phyloP scores from a whole-genome alignment of 768 basidiomycete species.

The Pholiota conissans region DNA sequence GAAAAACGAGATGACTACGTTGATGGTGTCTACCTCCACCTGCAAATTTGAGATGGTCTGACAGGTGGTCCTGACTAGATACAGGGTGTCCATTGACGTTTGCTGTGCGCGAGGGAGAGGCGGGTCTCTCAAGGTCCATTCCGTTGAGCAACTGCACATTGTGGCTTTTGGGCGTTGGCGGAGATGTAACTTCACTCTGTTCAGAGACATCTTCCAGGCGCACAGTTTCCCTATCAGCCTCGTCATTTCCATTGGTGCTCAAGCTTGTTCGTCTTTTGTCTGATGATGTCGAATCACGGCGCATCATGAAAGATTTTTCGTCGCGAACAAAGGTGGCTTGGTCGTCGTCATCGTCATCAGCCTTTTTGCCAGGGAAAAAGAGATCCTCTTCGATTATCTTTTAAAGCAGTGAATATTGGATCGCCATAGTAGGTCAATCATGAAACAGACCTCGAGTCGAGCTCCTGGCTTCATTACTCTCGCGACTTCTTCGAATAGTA shows the following conservation, averaged over 20 bases:
- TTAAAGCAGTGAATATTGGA: not conserved
- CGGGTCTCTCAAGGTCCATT: not conserved
- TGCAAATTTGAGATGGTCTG: not conserved
- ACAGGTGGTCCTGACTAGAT: not conserved
- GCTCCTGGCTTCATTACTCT: constrained; percentile 75
- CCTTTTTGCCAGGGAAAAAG: constrained; percentile 60
- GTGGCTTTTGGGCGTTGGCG: not conserved
- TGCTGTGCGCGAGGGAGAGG: not conserved
- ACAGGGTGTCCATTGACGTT: not conserved
- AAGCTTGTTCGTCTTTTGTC: constrained; percentile 6
- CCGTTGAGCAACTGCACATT: not conserved
- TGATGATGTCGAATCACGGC: constrained; percentile 17
- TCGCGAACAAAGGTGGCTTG: constrained; percentile 27
- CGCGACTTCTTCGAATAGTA: constrained; percentile 64
- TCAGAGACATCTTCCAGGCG: constrained; percentile 3
- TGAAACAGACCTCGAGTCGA: constrained; percentile 57
- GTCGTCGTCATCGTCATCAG: constrained; percentile 35
- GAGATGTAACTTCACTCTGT: not conserved
- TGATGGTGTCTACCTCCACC: not conserved
- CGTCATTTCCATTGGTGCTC: not conserved
- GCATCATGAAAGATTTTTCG: constrained; percentile 22
- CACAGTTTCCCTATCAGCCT: not conserved
- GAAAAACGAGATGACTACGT: not conserved
- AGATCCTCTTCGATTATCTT: constrained; percentile 77
- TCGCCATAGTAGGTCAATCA: not conserved